A percentile compares a stretch with the other conserved stretches of the same genome.
Conservation (phyloP, 2,329 filamentous ascomycete species). For the Teratosphaeria epicoccoides region DNA sequence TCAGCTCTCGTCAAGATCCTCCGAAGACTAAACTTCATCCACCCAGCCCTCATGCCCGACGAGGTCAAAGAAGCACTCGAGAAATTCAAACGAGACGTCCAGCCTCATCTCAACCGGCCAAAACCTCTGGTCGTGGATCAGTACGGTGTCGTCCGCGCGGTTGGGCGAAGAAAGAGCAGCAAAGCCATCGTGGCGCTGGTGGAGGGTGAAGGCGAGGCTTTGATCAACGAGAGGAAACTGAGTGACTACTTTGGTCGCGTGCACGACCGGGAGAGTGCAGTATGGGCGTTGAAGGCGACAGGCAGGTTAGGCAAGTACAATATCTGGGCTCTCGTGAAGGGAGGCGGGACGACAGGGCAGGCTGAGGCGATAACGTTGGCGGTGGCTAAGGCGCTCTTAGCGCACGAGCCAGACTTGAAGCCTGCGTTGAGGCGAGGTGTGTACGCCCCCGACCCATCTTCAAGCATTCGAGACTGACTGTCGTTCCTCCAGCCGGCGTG, state of each 20-base stretch:
- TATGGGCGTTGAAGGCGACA: constrained; percentile 81
- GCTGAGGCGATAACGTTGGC: constrained; percentile 89
- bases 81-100: constrained; percentile 63
- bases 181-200: constrained; percentile 78
- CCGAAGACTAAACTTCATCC: constrained; percentile 73
- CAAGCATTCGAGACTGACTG: constrained; percentile 32
- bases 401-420: constrained; percentile 89
- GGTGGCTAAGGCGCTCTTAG: constrained; percentile 73
- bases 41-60: constrained; percentile 61
- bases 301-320: constrained; percentile 92
- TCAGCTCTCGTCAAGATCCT: constrained; percentile 64
- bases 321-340: constrained; percentile 72
- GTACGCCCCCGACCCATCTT: constrained; percentile 25
- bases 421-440: constrained; percentile 77
- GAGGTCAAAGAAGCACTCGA: constrained; percentile 56
- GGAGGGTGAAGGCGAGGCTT: constrained; percentile 80
- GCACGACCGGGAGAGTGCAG: constrained; percentile 86
- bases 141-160: constrained; percentile 66
- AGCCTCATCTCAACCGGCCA: constrained; percentile 55
- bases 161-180: constrained; percentile 80
- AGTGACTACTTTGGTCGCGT: constrained; percentile 72
- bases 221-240: constrained; percentile 84
- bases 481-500: constrained; percentile 62
- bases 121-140: constrained; percentile 60
- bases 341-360: constrained; percentile 88